phyloP scores from a whole-genome alignment of 345 rosid genomes.

The Rhodamnia argentea region DNA sequence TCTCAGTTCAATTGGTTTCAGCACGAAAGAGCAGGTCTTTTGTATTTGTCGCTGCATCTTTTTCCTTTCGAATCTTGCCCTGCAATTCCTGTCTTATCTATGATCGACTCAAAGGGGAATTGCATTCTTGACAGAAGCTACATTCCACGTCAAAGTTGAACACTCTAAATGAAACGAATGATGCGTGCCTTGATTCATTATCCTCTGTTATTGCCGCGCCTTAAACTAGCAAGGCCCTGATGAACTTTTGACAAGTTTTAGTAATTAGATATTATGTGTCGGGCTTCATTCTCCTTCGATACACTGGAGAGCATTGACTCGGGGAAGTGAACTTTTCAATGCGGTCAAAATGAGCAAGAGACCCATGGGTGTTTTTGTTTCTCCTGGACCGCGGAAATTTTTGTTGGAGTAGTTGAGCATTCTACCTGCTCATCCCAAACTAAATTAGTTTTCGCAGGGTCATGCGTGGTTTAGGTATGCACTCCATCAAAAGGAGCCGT shows the following conservation, averaged over 20 bases:
- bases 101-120: neutral
- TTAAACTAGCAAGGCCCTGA: neutral
- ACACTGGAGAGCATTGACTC: neutral
- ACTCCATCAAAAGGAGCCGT: neutral
- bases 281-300: neutral
- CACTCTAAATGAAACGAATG: neutral
- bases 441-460: neutral
- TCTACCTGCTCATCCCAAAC: neutral
- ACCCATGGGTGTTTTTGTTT: neutral
- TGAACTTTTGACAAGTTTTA: neutral
- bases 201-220: neutral
- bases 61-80: neutral
- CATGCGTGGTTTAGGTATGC: neutral
- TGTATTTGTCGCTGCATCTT: neutral
- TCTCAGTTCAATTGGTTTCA: neutral
- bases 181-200: neutral
- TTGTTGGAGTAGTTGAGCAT: neutral
- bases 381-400: neutral
- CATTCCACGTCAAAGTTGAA: neutral
- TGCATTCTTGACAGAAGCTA: neutral
- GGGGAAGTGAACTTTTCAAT: neutral
- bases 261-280: neutral
- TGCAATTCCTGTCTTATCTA: neutral
- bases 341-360: neutral
- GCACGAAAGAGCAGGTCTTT: neutral